Base-by-base conservation (phyloP, 2,329 filamentous ascomycete genomes). In the Nothomitra cinnamomea region DNA sequence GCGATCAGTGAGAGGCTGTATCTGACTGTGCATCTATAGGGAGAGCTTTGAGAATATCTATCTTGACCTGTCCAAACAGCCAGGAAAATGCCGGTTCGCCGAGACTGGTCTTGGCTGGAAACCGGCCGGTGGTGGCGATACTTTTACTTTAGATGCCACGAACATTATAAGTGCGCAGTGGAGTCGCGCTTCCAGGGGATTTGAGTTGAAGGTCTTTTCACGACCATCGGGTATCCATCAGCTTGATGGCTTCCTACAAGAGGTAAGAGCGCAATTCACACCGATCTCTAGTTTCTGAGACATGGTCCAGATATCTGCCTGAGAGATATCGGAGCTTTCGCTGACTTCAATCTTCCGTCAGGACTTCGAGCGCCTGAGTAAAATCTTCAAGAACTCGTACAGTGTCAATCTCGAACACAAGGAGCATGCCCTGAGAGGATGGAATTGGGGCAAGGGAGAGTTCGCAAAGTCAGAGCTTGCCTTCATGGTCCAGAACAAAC, bases 371-470 rank as follows among this genome's bases (percentile, higher is more conserved):
- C 86, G 92, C 54, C 73, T 95, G 13, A 78, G 74, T 70, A 95
- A 95, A 67, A 80, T 92, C 60, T 95, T 98, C 77, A 96, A 95
- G 72, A 86, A 90, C 64, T 96, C 90, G 87, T 98, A 96, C 70
- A 92, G 87, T 70, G 84, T 92, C 63, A 88, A 82, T 62, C 77
- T 98, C 56, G 89, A 96, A 66, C 86, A 80, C 67, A 87, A 87
- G 68, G 92, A 98, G 69, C 92, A 96, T 68, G 88, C 92, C 22
- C 73, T 98, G 56, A 82, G 92, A 61, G 92, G 92, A 54, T 98
- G 92, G 92, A 98, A 98, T 67, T 98, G 92, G 94, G 92, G 92
- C 63, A 98, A 96, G 70, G 87, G 87, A 58, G 92, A 98, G 63
- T 95, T 98, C 66, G 83, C 85, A 57, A 95, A 96, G 70, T 84